phyloP scores from a whole-genome alignment of 495 filamentous ascomycete species.

The Penicillium nucicola region DNA sequence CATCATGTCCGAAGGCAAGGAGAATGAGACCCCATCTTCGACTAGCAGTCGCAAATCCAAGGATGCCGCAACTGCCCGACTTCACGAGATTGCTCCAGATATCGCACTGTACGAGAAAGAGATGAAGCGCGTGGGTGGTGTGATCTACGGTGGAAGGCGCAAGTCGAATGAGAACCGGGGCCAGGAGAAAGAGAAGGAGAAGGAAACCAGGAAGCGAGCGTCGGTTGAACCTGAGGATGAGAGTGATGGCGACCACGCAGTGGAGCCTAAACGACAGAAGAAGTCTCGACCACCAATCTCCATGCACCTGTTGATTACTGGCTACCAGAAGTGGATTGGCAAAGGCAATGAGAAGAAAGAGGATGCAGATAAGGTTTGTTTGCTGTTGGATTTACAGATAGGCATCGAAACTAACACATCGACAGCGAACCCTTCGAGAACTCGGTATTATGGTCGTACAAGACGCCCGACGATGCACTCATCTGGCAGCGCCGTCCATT shows the following conservation, averaged over 20 bases:
- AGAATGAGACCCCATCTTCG: constrained; percentile 80
- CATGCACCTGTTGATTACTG: constrained; percentile 74
- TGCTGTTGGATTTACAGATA: background rate
- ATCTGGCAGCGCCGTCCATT: constrained; percentile 83
- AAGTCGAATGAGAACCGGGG: constrained; percentile 49
- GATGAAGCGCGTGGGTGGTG: constrained; percentile 79
- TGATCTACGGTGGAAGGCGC: constrained; percentile 70
- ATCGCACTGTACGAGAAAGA: constrained; percentile 92
- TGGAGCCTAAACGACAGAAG: constrained; percentile 59
- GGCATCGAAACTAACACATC: constrained; percentile 17
- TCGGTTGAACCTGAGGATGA: constrained; percentile 42
- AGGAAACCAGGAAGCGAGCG: constrained; percentile 27
- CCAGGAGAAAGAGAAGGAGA: constrained; percentile 25
- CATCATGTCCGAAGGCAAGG: constrained; percentile 58
- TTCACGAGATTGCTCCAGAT: constrained; percentile 76
- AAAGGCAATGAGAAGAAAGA: constrained; percentile 65
- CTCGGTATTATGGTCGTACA: constrained; percentile 78
- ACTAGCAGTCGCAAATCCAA: constrained; percentile 84
- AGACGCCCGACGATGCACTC: constrained; percentile 70
- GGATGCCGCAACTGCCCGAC: constrained; percentile 67
- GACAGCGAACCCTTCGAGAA: constrained; percentile 74
- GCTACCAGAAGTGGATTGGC: constrained; percentile 72
- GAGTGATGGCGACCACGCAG: constrained; percentile 52
- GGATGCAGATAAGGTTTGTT: constrained; percentile 72
- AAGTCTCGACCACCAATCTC: constrained; percentile 56